Conservation (phyloP, 257 asterid genomes). For the Nicotiana benthamiana region DNA sequence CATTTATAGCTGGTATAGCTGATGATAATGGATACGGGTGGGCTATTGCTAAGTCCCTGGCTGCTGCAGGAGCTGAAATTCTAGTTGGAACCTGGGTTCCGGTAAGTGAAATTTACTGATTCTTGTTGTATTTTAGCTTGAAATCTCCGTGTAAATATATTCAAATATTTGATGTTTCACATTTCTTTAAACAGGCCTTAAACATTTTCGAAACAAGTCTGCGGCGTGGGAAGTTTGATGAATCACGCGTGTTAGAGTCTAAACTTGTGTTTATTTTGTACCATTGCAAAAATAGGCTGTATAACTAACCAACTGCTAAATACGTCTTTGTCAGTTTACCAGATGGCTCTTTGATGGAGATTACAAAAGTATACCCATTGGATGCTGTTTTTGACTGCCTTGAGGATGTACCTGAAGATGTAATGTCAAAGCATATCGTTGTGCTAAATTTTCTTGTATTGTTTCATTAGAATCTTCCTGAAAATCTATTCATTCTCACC, state of each 20-base stretch:
- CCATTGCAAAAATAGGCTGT: neutral
- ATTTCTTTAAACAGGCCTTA: constrained; percentile 41
- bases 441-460: neutral
- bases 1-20: constrained; percentile 86
- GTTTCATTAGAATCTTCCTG: neutral
- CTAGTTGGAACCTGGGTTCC: constrained; percentile 93
- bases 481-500: neutral
- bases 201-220: constrained; percentile 83
- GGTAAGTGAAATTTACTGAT: constrained; percentile 33
- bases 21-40: constrained; percentile 94
- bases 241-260: constrained; percentile 61
- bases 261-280: constrained; percentile 2
- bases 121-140: neutral
- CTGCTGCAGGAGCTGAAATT: constrained; percentile 93
- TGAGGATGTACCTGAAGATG: constrained; percentile 89
- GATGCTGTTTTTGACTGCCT: constrained; percentile 75
- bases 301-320: constrained; percentile 10
- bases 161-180: neutral
- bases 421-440: constrained; percentile 16
- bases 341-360: constrained; percentile 91
- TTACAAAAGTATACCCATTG: constrained; percentile 68
- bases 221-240: constrained; percentile 85
- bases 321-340: constrained; percentile 48
- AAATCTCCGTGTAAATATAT: neutral
- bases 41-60: constrained; percentile 88